Evolutionary conservation across 345 rosid species (phyloP), one percentile per base, ranked within the genome.

Genomic region (Bretschneidera sinensis): DNA sequence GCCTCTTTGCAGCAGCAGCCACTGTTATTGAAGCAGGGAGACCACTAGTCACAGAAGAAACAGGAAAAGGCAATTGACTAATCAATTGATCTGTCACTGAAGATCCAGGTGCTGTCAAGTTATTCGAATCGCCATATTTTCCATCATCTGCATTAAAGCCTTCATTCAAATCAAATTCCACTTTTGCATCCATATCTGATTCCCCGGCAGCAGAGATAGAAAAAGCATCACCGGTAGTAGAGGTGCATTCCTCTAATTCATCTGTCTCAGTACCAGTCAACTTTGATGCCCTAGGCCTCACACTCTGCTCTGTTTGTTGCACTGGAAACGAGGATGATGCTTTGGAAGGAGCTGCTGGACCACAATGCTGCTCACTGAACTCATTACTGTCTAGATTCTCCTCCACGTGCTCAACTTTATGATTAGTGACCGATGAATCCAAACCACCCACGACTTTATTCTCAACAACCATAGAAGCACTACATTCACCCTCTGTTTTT

Each of bases 111-210:
- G 70, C 64, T 47, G 71, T 59, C 24, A 65, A 75, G 75, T 74
- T 78, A 72, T 54, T 65, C 6, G 76, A 49, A 57, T 83, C 84
- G 43, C 63, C 79, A 19, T 51, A 62, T 65, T 65, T 78, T 28
- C 79, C 75, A 57, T 89, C 97, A 31, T 89, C 97, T 0, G 74
- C 72, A 51, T 55, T 57, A 43, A 89, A 73, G 57, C 91, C 96
- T 81, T 92, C 94, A 71, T 92, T 92, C 62, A 92, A 63, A 61
- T 92, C 98, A 77, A 92, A 92, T 63, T 72, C 84, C 20, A 89
- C 76, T 80, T 83, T 89, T 43, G 69, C 78, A 55, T 82, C 91
- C 65, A 58, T 61, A 50, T 72, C 81, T 35, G 77, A 63, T 1
- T 68, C 76, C 39, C 62, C 84, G 2, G 55, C 57, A 48, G 63